Conservation (phyloP, 2,329 filamentous ascomycete genomes). For the Monosporascus ibericus region DNA sequence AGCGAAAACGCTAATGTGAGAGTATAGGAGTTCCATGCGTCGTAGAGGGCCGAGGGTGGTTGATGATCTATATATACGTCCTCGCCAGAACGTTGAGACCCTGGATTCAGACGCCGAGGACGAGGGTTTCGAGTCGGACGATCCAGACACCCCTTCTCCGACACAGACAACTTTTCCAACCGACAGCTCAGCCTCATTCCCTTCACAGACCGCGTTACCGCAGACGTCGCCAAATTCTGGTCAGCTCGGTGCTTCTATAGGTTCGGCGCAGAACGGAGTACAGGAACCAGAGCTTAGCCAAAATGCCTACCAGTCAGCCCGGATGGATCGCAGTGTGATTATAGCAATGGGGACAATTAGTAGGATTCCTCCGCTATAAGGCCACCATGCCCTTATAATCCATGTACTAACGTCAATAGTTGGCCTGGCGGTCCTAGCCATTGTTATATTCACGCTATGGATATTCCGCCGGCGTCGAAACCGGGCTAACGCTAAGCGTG, state of each 20-base stretch:
- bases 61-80: background rate
- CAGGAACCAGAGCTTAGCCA: background rate
- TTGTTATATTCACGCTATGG: conserved; percentile 10
- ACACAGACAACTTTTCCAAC: background rate
- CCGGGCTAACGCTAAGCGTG: background rate
- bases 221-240: background rate
- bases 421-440: conserved; percentile 5
- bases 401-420: conserved; percentile 3
- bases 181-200: background rate
- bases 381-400: background rate
- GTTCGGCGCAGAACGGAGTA: background rate
- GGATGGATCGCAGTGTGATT: background rate
- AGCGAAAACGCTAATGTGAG: background rate
- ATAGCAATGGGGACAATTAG: background rate
- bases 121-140: background rate
- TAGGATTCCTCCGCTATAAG: background rate
- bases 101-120: background rate
- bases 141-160: background rate
- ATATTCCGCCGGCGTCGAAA: conserved; percentile 8
- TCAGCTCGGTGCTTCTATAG: too few relatives aligned
- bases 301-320: background rate
- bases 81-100: background rate
- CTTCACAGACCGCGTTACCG: background rate
- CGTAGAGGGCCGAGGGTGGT: background rate
- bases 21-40: background rate